Evolutionary conservation across 495 filamentous ascomycete species (phyloP), one percentile per base, ranked within the genome.

Genomic region (Lasiosphaeris hirsuta): DNA sequence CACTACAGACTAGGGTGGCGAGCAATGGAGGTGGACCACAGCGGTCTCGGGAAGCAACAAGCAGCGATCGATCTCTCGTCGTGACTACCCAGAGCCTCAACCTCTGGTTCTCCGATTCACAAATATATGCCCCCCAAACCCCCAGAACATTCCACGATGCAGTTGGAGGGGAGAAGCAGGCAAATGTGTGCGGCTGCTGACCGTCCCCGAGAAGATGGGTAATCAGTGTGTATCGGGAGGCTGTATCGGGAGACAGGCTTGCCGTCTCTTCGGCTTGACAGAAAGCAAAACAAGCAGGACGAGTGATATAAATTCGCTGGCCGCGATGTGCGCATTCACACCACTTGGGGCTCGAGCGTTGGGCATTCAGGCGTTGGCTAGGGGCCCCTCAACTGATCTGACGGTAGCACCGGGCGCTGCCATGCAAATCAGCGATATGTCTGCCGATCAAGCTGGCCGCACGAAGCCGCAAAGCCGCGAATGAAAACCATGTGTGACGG

Each of bases 401-500:
- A 34, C 48, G 48, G 48, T 37, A 11, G 48, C 35, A 17, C 33
- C n/a, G 46, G 30, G 49, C 18, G 34, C 49, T 14, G 49, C 37
- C 39, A 56, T 56, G 53, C 56, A 35, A 56, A 52, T 51, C 44
- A 63, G 36, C 46, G 17, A 41, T n/a, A 19, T 9, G 10, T 36
- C 35, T 36, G 54, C 48, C 51, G 23, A 52, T 1, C 14, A 49
- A 42, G 37, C 42, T 51, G 30, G 38, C 38, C 35, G 37, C 40
- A 35, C 8, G 11, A 11, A 47, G 49, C 40, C 47, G 33, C 8
- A 10, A 11, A 47, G 49, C 40, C 47, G 33, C 57, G 53, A 61
- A 60, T 63, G 15, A 61, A 46, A 59, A 47, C 7, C 37, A 45
- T 34, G 38, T 43, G 33, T 38, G 38, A 55, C 42, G 38, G 48